Evolutionary conservation across 2,329 filamentous ascomycete genomes (phyloP).

Genomic region (Colletotrichum higginsianum): DNA sequence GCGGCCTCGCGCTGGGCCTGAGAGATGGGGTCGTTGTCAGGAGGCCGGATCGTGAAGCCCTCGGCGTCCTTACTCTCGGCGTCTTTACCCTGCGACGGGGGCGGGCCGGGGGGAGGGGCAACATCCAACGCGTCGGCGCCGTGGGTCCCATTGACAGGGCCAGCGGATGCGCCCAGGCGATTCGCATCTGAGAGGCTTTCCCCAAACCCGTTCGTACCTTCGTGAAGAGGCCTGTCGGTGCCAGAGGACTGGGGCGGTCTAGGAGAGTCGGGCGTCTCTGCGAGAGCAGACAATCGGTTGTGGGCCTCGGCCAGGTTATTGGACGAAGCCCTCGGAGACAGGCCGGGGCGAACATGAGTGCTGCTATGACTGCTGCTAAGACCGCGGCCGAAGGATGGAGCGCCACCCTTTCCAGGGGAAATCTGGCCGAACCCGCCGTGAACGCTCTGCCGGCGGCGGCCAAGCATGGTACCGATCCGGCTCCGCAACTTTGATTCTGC

Average conservation of each 20-base stretch:
- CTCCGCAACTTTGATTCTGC: constrained; percentile 72
- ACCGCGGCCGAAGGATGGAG: constrained; percentile 70
- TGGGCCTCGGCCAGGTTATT: constrained; percentile 71
- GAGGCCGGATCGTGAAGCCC: constrained; percentile 81
- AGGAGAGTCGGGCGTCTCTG: constrained; percentile 67
- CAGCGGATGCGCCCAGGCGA: constrained; percentile 50
- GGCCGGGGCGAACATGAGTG: constrained; percentile 57
- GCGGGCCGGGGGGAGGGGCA: constrained; percentile 66
- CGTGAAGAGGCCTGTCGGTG: constrained; percentile 55
- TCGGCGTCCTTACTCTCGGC: constrained; percentile 75
- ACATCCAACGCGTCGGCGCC: constrained; percentile 65
- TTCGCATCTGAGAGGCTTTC: constrained; percentile 52
- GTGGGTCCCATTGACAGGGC: constrained; percentile 63
- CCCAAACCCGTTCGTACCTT: constrained; percentile 63
- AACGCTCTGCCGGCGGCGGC: constrained; percentile 76
- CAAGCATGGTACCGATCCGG: constrained; percentile 79
- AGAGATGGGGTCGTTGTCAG: constrained; percentile 76
- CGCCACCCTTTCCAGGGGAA: constrained; percentile 65
- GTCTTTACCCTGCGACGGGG: constrained; percentile 60
- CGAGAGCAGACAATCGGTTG: constrained; percentile 69
- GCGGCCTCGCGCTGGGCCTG: constrained; percentile 78
- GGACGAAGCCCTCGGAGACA: constrained; percentile 73
- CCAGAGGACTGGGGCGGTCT: constrained; percentile 39
- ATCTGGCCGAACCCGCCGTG: constrained; percentile 73
- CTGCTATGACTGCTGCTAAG: constrained; percentile 73